These are phyloP conservation scores for Delonix regia DNA, from an alignment of 306 rosid genomes.

Conservation along the genomic window DNA sequence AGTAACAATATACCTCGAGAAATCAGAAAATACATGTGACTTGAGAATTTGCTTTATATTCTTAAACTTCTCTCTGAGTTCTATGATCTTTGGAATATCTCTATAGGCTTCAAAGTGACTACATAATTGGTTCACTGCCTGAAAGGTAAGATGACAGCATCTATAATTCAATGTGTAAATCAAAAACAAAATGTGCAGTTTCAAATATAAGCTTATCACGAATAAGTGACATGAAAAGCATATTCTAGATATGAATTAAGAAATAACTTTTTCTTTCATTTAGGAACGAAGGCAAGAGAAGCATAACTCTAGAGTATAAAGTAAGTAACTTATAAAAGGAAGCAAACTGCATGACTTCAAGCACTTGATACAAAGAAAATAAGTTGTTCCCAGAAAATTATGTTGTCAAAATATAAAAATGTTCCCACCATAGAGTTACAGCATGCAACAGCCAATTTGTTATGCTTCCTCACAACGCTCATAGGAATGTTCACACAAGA, in stretches of 20 bases:
- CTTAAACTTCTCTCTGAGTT: conserved; percentile 97
- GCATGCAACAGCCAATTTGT: not conserved
- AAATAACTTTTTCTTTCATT: conserved; percentile 14
- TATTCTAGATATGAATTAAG: conserved; percentile 5
- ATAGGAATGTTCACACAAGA: not conserved
- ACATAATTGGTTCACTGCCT: conserved; percentile 98
- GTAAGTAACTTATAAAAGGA: conserved; percentile 10
- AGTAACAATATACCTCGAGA: conserved; percentile 70
- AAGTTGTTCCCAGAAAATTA: not conserved
- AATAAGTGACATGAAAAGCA: conserved; percentile 4
- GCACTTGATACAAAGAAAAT: not conserved
- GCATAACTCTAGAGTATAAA: conserved; percentile 3
- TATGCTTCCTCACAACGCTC: not conserved
- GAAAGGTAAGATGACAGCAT: conserved; percentile 45
- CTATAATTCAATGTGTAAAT: conserved; percentile 16
- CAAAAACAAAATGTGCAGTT: conserved; percentile 19
- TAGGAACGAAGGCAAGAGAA: conserved; percentile 18
- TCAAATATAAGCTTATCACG: conserved; percentile 20
- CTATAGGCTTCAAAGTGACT: conserved; percentile 97
- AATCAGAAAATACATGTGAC: conserved; percentile 97
- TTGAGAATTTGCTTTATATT: conserved; percentile 96
- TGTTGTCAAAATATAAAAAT: not conserved
- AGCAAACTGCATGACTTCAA: not conserved
- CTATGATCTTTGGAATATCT: conserved; percentile 96
- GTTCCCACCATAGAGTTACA: not conserved